Base-by-base conservation (phyloP, 2,329 filamentous ascomycete species). In the Calonectria fujianensis region DNA sequence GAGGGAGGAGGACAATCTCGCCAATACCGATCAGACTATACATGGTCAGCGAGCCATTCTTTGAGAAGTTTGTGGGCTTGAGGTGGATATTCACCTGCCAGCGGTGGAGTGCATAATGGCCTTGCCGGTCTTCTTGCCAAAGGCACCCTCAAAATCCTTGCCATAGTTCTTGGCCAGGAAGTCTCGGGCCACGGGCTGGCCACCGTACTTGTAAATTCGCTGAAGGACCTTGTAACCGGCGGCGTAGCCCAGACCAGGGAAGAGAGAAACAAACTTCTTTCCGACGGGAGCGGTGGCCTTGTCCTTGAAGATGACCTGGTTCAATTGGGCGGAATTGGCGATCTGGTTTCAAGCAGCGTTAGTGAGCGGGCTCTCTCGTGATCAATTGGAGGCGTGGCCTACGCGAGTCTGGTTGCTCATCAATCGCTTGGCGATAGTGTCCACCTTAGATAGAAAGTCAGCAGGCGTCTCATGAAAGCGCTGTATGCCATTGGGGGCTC, bases 191-290 rank as follows among this genome's bases (percentile, higher is more conserved):
- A 98, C 95, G 57, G 97, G 97, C 89, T 99, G 97, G 66, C 97
- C 97, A 79, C 97, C 97, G 84, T 98, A 99, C 89, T 99, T 99
- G 91, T 99, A 99, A 84, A 99, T 93, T 85, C 97, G 91, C 91
- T 99, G 97, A 72, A 98, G 92, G 76, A 98, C 90, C 91, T 99
- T 99, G 91, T 99, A 99, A 76, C 96, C 96, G 72, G 97, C 97
- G 73, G 97, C 97, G 86, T 99, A 99, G 83, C 97, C 97, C 75
- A 99, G 91, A 83, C 97, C 97, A 39, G 97, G 97, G 89, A 99
- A 99, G 61, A 99, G 91, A 54, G 96, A 98, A 83, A 98, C 91
- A 86, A 98, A 98, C 85, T 98, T 98, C 81, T 89, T 89, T 70
- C 90, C 90, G 39, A 91, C 80, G 8, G 95, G 85, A 35, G 95